Conservation (phyloP, 1,139 yeast species). For the Pichia sp. region DNA sequence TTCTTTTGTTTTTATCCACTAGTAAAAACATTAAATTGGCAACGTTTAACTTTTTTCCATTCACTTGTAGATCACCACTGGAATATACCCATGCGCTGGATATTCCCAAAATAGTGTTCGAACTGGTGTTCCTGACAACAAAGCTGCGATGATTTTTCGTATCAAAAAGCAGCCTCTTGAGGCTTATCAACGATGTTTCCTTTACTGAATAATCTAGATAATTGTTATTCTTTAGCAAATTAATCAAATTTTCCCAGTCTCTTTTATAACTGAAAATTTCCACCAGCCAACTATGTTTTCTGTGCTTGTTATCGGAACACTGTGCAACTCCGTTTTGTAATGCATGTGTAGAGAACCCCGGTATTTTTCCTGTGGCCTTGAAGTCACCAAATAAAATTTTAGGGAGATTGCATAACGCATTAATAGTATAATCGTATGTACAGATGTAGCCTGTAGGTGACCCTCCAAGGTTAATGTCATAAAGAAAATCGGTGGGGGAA, state of each 20-base stretch:
- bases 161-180: constrained; percentile 14
- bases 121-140: constrained; percentile 59
- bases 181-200: constrained; percentile 6
- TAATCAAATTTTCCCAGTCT: constrained; percentile 49
- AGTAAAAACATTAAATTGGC: constrained; percentile 49
- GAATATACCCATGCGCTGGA: constrained; percentile 50
- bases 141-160: constrained; percentile 43
- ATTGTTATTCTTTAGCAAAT: constrained; percentile 35
- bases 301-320: constrained; percentile 25
- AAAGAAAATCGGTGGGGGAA: constrained; percentile 41
- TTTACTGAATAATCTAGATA: constrained; percentile 8
- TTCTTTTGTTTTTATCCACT: constrained; percentile 54
- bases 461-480: constrained; percentile 55
- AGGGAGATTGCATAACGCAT: constrained; percentile 49
- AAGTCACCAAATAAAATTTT: constrained; percentile 54
- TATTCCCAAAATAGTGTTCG: constrained; percentile 55
- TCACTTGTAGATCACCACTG: constrained; percentile 32
- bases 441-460: constrained; percentile 55
- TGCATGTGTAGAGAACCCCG: constrained; percentile 35
- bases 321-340: background rate
- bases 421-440: constrained; percentile 57
- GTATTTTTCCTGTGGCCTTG: constrained; percentile 53
- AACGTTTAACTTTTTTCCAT: constrained; percentile 23
- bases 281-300: constrained; percentile 46
- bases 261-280: constrained; percentile 51